Evolutionary conservation across 805 yeast genomes (phyloP).

Genomic region (Scheffersomyces stipitis): DNA sequence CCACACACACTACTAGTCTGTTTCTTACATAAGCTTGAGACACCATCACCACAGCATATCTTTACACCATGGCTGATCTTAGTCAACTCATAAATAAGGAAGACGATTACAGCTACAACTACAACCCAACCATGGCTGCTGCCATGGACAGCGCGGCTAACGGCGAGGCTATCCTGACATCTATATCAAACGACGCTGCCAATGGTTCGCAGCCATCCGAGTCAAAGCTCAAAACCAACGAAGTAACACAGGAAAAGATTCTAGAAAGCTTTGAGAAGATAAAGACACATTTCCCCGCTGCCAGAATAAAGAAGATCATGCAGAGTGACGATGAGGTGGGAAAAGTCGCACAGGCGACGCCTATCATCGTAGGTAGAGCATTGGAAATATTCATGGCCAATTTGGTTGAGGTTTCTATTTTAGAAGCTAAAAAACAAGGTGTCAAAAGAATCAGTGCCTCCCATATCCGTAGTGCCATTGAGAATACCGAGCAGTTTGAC

Average conservation of each 20-base stretch:
- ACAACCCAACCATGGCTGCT: slow-evolving; percentile 2
- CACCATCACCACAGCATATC: too few relatives aligned
- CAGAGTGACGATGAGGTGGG: slow-evolving; percentile 98
- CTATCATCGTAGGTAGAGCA: slow-evolving; percentile 96
- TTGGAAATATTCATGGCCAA: slow-evolving; percentile 89
- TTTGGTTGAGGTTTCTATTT: slow-evolving; percentile 78
- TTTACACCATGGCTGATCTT: slow-evolving; percentile 25
- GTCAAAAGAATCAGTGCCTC: slow-evolving; percentile 80
- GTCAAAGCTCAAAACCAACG: slow-evolving; percentile 5
- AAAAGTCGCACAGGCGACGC: slow-evolving; percentile 97
- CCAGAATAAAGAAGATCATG: slow-evolving; percentile 94
- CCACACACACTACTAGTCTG: too few relatives aligned
- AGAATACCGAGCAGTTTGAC: slow-evolving; percentile 87
- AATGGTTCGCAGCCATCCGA: slow-evolving; percentile 3
- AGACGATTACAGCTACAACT: slow-evolving; percentile 15
- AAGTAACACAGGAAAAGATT: slow-evolving; percentile 32
- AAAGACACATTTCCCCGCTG: slow-evolving; percentile 86
- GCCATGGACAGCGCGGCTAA: neutral
- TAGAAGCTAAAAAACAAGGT: slow-evolving; percentile 72
- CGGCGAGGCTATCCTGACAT: slow-evolving; percentile 1
- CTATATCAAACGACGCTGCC: slow-evolving; percentile 4
- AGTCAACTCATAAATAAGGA: slow-evolving; percentile 27
- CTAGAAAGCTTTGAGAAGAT: slow-evolving; percentile 46
- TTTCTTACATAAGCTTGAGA: too few relatives aligned
- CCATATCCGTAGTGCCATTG: slow-evolving; percentile 80